Percentiles rank a stretch among this genome's conserved stretches.
These are phyloP conservation scores for Pouteria campechiana DNA, from an alignment of 179 eudicot genomes.

Conservation along the genomic window DNA sequence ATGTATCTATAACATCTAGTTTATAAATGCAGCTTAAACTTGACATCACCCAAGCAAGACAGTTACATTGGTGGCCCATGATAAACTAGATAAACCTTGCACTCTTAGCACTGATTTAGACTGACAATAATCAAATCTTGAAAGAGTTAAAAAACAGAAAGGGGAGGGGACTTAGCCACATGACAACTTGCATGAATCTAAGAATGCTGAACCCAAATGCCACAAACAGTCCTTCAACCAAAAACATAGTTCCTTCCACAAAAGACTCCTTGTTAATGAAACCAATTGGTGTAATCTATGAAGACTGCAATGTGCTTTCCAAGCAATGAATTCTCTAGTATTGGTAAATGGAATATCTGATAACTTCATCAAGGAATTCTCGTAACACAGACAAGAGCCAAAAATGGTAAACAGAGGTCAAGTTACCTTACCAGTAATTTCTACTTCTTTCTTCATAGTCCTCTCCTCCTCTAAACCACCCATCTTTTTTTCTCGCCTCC, in stretches of 20 bases:
- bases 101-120: too few relatives aligned
- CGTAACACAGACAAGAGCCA: background rate
- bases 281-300: background rate
- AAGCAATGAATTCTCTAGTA: background rate
- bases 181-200: too few relatives aligned
- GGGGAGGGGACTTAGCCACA: too few relatives aligned
- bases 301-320: background rate
- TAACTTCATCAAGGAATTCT: background rate
- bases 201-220: too few relatives aligned
- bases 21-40: too few relatives aligned
- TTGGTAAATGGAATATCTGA: background rate
- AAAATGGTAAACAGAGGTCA: conserved; percentile 10
- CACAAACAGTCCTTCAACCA: background rate
- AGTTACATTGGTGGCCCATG: too few relatives aligned
- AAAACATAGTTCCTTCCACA: background rate
- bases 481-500: conserved; percentile 17
- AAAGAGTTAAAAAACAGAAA: too few relatives aligned
- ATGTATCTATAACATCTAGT: too few relatives aligned
- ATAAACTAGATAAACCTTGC: too few relatives aligned
- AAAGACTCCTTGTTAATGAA: background rate
- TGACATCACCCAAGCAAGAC: too few relatives aligned
- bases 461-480: conserved; percentile 28
- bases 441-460: conserved; percentile 38
- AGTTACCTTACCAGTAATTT: conserved; percentile 71
- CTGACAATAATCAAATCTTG: too few relatives aligned